Evolutionary conservation across 345 rosid genomes (phyloP).

Genomic region (Salix koriyanagi): DNA sequence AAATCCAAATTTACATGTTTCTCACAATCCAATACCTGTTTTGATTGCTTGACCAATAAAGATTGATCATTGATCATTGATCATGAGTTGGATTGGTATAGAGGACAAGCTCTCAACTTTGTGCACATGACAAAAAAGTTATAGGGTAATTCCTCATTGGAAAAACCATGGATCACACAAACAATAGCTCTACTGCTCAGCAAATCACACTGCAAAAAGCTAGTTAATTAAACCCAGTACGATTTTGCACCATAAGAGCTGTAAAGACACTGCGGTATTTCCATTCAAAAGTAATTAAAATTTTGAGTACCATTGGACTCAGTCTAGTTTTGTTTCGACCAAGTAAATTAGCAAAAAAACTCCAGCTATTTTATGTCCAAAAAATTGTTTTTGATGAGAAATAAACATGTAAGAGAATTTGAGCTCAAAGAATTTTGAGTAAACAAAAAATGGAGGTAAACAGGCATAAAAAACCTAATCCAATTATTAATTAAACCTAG

Average conservation of each 20-base stretch:
- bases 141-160: neutral
- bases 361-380: neutral
- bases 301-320: neutral
- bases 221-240: neutral
- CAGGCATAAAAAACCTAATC: neutral
- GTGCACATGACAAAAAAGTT: neutral
- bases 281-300: neutral
- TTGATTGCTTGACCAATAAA: neutral
- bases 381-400: neutral
- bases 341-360: neutral
- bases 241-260: neutral
- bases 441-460: too few relatives aligned
- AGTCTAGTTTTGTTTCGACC: neutral
- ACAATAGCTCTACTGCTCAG: neutral
- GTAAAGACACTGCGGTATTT: neutral
- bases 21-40: too few relatives aligned
- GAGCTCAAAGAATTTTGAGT: too few relatives aligned
- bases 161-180: neutral
- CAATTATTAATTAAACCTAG: neutral
- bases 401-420: neutral
- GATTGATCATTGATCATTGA: neutral
- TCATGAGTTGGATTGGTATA: neutral
- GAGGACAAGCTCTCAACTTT: neutral
- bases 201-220: neutral
- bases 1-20: neutral